Evolutionary conservation across 371 early-diverging fungal species (phyloP).

Genomic region (Mortierella sp.): DNA sequence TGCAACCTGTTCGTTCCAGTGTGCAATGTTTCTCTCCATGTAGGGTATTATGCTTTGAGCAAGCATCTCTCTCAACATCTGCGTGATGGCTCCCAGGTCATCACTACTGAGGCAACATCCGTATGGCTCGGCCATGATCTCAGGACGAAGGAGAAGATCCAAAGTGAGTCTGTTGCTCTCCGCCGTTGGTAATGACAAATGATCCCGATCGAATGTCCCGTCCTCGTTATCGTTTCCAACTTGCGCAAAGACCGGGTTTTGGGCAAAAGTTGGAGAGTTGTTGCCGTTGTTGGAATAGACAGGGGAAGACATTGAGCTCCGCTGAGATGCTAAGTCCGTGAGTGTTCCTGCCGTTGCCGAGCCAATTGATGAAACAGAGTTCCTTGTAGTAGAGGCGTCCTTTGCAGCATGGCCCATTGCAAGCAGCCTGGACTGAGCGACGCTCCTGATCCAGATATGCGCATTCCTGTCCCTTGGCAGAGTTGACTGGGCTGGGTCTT

Average conservation of each 20-base stretch:
- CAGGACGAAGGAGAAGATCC: constrained; percentile 39
- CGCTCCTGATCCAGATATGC: constrained; percentile 34
- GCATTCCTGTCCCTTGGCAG: constrained; percentile 40
- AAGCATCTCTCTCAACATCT: constrained; percentile 74
- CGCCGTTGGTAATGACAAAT: constrained; percentile 16
- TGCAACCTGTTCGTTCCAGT: constrained; percentile 94
- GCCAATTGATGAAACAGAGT: constrained; percentile 37
- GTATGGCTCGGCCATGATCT: constrained; percentile 61
- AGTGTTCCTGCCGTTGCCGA: constrained; percentile 36
- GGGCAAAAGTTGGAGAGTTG: constrained; percentile 47
- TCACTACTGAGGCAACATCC: constrained; percentile 69
- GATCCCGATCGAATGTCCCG: constrained; percentile 39
- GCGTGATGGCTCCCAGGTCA: constrained; percentile 67
- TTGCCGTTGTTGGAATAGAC: constrained; percentile 46
- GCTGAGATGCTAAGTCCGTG: constrained; percentile 37
- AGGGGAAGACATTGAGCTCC: constrained; percentile 50
- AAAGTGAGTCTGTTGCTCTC: constrained; percentile 23
- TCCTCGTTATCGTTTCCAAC: constrained; percentile 55
- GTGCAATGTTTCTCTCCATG: constrained; percentile 91
- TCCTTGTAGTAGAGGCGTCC: constrained; percentile 28
- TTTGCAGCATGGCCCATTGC: constrained; percentile 38
- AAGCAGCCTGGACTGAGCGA: constrained; percentile 37
- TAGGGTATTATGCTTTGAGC: constrained; percentile 86
- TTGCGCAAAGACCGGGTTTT: constrained; percentile 43
- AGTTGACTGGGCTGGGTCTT: constrained; percentile 26